Evolutionary conservation across 108 stramenopile genomes (phyloP), one percentile per base, ranked within the genome.

Genomic region (Nitzschia sp.): DNA sequence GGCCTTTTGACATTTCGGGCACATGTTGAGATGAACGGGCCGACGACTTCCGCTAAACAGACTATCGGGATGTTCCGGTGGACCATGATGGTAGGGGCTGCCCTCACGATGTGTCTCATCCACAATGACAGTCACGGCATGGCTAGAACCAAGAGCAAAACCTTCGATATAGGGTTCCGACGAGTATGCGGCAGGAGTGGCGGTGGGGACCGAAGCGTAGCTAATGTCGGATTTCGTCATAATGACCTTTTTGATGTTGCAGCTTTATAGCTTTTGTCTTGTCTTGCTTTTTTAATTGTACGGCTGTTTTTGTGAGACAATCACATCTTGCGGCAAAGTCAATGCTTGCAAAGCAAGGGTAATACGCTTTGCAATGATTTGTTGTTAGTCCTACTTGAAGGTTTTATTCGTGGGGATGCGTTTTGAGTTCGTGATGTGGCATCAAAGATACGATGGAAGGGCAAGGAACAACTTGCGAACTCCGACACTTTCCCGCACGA

Each of bases 91-190:
- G 34, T 49, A 53, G 64, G 26, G 45, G 1, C 32, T 38, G 2
- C 19, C 19, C 13, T 1, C 9, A 2, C 13, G 11, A 0, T 38
- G 23, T 9, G 42, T 19, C 15, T 62, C 61, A 34, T 62, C 61
- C 23, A 62, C 36, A 62, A 62, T 62, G 32, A 62, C 42, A 8
- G 61, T 62, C 5, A 62, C 61, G 3, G 61, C 61, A 26, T 62
- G 61, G 18, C 26, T 59, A 6, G 61, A 62, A 24, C 61, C 61
- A 1, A 62, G n/a, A 15, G 61, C 19, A 25, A 62, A 42, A n/a
- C 61, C 61, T 46, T 62, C 21, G 9, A 62, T 42, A 23, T 62
- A 62, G 23, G 61, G 61, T 62, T 42, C 42, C 17, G 49, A 51
- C 5, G 49, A 21, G 21, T 9, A 23, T 4, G 4, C 49, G 21